Conservation (phyloP, 208 protist genomes). For the Angomonas deanei region DNA sequence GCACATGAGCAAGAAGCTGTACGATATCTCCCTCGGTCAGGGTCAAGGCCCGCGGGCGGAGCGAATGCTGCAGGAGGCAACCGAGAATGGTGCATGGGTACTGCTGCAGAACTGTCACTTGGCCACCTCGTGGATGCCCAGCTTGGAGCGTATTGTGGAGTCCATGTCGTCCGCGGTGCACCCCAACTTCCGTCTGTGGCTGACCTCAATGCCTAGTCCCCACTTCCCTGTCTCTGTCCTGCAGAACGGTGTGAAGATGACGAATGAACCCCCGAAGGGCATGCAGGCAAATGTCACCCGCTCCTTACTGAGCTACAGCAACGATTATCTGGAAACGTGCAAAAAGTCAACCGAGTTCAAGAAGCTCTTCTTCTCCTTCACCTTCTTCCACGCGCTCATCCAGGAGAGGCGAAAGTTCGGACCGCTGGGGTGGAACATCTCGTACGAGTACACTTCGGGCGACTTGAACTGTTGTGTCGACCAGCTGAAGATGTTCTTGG, state of each 20-base stretch:
- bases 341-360: slow-evolving; percentile 88
- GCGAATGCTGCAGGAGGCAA: slow-evolving; percentile 89
- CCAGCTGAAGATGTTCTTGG: slow-evolving; percentile 94
- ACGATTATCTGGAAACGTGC: slow-evolving; percentile 86
- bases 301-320: slow-evolving; percentile 73
- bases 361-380: slow-evolving; percentile 96
- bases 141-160: slow-evolving; percentile 95
- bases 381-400: slow-evolving; percentile 97
- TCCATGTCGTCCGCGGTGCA: slow-evolving; percentile 83
- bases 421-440: slow-evolving; percentile 98
- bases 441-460: slow-evolving; percentile 97
- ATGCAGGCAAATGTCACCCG: slow-evolving; percentile 95
- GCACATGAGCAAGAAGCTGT: slow-evolving; percentile 94
- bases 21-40: slow-evolving; percentile 96
- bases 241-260: slow-evolving; percentile 98
- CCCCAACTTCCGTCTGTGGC: slow-evolving; percentile 97
- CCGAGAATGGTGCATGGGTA: slow-evolving; percentile 95
- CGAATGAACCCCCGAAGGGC: slow-evolving; percentile 98
- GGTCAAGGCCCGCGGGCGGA: slow-evolving; percentile 97
- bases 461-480: slow-evolving; percentile 93
- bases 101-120: slow-evolving; percentile 99
- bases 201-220: slow-evolving; percentile 97
- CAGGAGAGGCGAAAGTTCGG: slow-evolving; percentile 98
- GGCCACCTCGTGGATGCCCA: slow-evolving; percentile 96
- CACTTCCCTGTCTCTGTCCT: slow-evolving; percentile 98